Evolutionary conservation across 139 green algal genomes (phyloP).

Genomic region (Zygnema cylindricum): DNA sequence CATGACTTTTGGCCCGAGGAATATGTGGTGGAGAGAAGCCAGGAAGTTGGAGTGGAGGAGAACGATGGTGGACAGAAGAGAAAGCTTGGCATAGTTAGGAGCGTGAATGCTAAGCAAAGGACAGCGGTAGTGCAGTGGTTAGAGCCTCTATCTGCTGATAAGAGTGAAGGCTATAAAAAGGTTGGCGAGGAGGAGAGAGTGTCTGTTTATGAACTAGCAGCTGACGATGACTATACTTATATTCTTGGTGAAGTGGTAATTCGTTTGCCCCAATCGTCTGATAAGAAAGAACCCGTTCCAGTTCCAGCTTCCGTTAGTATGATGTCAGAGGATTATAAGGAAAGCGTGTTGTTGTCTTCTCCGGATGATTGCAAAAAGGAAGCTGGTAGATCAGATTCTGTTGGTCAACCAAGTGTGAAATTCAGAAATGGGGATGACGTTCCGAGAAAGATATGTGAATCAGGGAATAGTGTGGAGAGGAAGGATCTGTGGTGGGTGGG

Average conservation of each 20-base stretch:
- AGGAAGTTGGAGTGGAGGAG: not conserved
- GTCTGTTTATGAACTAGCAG: slow-evolving; percentile 63
- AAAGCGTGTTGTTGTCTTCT: not conserved
- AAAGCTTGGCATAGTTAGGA: slow-evolving; percentile 48
- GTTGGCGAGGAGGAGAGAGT: slow-evolving; percentile 37
- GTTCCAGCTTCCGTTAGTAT: not conserved
- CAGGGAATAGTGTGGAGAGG: not conserved
- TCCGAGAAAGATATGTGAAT: not conserved
- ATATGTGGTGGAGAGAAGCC: slow-evolving; percentile 56
- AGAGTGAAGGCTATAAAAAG: not conserved
- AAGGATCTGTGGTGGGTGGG: slow-evolving; percentile 54
- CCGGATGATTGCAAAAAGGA: not conserved
- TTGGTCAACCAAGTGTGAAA: not conserved
- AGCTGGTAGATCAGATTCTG: not conserved
- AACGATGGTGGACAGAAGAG: not conserved
- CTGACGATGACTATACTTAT: slow-evolving; percentile 63
- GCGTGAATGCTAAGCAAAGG: slow-evolving; percentile 42
- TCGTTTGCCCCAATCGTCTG: slow-evolving; percentile 1
- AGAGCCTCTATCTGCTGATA: slow-evolving; percentile 2
- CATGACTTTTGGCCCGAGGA: slow-evolving; percentile 69
- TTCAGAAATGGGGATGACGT: not conserved
- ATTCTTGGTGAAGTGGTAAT: slow-evolving; percentile 53
- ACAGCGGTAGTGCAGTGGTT: slow-evolving; percentile 60
- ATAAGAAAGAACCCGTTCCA: no score
- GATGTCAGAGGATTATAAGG: not conserved